phyloP scores from a whole-genome alignment of 23 red algal genomes.

The Agarophyton chilense region DNA sequence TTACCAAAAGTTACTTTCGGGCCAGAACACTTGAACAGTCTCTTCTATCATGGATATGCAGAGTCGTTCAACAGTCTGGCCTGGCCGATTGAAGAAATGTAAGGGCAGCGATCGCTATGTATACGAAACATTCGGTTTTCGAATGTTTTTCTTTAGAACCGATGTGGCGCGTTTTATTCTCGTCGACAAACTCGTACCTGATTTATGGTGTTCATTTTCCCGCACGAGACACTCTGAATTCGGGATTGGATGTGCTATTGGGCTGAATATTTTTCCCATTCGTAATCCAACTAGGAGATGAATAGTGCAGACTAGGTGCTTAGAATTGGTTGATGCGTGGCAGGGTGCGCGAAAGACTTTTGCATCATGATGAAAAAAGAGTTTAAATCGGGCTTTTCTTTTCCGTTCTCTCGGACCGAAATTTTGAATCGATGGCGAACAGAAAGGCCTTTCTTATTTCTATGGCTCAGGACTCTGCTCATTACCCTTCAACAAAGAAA shows the following conservation, averaged over 20 bases:
- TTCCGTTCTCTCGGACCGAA: too few species aligned
- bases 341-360: too few species aligned
- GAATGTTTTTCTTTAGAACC: neutral
- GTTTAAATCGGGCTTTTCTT: too few species aligned
- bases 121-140: neutral
- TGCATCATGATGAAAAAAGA: too few species aligned
- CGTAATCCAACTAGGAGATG: neutral
- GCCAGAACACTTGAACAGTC: neutral
- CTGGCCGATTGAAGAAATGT: neutral
- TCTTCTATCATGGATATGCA: neutral
- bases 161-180: too few species aligned
- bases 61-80: neutral
- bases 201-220: neutral
- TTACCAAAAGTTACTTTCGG: slow-evolving; percentile 1
- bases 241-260: too few species aligned
- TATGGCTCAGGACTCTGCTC: too few species aligned
- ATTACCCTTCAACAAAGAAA: too few species aligned
- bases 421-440: too few species aligned
- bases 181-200: too few species aligned
- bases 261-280: neutral
- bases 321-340: neutral
- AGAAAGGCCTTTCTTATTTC: too few species aligned
- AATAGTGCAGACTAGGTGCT: neutral
- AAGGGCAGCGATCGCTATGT: neutral
- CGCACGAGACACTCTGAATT: neutral